Base-by-base conservation (phyloP, 2,329 filamentous ascomycete species). In the Fusarium verrucosum region DNA sequence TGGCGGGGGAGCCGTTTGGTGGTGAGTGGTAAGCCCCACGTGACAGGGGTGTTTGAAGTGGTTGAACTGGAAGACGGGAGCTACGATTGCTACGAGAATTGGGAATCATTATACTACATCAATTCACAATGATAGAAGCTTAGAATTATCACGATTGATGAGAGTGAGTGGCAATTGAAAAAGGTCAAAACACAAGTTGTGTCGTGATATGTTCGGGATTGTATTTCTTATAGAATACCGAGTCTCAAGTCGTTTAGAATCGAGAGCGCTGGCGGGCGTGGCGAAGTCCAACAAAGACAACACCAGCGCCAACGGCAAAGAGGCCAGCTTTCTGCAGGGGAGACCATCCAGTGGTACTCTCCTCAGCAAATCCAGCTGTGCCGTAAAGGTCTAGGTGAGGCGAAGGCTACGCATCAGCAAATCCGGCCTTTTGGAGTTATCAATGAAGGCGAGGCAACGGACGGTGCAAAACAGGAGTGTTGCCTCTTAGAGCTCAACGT, bases 401-500 rank as follows among this genome's bases (percentile, higher is more conserved):
- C 49, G 52, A 60, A 62, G 44, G 55, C 64, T 65, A 75, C 65
- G 65, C 62, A 77, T 78, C 76, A 78, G 76, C 73, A 75, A 41
- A 65, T 72, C 64, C 65, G 64, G 54, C 47, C 49, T 61, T 61
- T 53, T 32, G 37, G 26, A 44, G 37, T 61, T 43, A 58, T 36
- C 50, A 62, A 58, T 35, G 45, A 50, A 43, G 37, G 66, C 55
- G 65, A 69, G 54, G 60, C 51, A 69, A 65, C 57, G 59, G 56
- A 66, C 64, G 63, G 59, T 63, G 72, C 62, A 66, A 37, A 55
- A 56, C 41, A 51, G 59, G 23, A 28, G 62, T 63, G 69, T 76
- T 57, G 67, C 53, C 55, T 65, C 81, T 82, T 90, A 95, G 80
- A 95, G 90, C 82, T 95, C 92, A 81, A 89, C 86, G 82, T 93